These are phyloP conservation scores for Fusarium sp. DNA, from an alignment of 2,329 filamentous ascomycete species.

Conservation along the genomic window DNA sequence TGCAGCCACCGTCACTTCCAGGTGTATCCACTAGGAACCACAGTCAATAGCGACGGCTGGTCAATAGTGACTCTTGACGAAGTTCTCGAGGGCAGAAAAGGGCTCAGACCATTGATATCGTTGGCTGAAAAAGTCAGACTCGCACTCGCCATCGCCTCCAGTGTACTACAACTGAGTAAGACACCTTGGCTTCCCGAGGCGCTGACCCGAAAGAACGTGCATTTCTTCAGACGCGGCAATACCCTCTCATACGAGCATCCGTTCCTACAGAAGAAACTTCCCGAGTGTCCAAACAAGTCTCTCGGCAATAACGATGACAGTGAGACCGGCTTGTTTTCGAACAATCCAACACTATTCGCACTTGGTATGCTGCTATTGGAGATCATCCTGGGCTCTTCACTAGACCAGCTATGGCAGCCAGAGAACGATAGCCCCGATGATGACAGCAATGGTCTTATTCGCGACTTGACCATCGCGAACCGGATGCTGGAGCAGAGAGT, in stretches of 20 bases:
- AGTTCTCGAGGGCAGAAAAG: neutral
- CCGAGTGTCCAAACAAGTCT: fast-evolving
- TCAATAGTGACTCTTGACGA: conserved; percentile 10
- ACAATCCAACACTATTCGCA: conserved; percentile 15
- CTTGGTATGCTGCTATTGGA: conserved; percentile 22
- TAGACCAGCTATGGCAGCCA: neutral
- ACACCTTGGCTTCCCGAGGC: conserved; percentile 22
- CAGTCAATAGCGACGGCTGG: conserved; percentile 2
- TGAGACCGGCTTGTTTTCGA: neutral
- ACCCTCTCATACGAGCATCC: neutral
- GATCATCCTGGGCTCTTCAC: conserved; percentile 10
- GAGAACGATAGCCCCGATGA: neutral
- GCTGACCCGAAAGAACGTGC: neutral
- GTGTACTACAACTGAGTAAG: conserved; percentile 30
- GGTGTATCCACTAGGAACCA: neutral
- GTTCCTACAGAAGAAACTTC: neutral
- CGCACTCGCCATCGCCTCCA: conserved; percentile 21
- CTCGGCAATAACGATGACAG: neutral
- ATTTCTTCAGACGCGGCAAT: conserved; percentile 11
- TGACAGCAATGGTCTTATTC: neutral
- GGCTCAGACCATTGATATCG: neutral
- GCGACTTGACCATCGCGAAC: neutral
- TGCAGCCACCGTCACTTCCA: neutral
- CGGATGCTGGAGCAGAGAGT: conserved; percentile 7
- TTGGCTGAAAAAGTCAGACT: conserved; percentile 9